Conservation (phyloP, 176 grass and related monocot genomes). For the Oropetium thomaeum region DNA sequence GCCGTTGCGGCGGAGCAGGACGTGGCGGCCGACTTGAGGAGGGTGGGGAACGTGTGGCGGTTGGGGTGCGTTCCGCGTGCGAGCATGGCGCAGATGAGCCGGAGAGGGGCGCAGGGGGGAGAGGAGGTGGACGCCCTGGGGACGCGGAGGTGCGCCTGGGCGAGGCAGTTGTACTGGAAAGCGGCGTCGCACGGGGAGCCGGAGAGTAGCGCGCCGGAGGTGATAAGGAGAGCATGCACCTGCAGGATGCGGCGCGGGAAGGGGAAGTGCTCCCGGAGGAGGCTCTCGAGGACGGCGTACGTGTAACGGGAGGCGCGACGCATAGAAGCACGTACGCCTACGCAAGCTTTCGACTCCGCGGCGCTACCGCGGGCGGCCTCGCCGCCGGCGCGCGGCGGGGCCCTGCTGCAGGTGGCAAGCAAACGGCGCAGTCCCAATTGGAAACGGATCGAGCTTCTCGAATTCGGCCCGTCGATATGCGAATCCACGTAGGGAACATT, state of each 20-base stretch:
- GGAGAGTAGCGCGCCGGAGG: constrained; percentile 51
- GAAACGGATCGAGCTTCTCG: no score
- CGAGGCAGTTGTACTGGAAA: constrained; percentile 75
- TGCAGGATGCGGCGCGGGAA: constrained; percentile 40
- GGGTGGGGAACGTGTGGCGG: constrained; percentile 64
- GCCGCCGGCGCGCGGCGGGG: no score
- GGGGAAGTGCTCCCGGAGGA: constrained; percentile 44
- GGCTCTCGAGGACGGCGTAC: constrained; percentile 25
- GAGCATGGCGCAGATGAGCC: constrained; percentile 66
- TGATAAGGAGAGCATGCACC: constrained; percentile 76
- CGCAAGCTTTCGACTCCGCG: not conserved
- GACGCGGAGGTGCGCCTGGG: constrained; percentile 47
- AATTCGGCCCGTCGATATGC: not conserved
- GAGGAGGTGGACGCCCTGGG: not conserved
- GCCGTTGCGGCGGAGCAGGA: not conserved
- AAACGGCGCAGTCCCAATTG: no score
- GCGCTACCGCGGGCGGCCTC: no score
- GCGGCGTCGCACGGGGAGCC: constrained; percentile 10
- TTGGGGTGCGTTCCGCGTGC: constrained; percentile 46
- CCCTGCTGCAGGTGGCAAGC: no score
- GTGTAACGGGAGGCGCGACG: not conserved
- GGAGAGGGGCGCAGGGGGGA: constrained; percentile 27
- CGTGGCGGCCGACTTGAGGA: constrained; percentile 48
- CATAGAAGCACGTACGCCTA: not conserved
- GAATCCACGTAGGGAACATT: no score